These are phyloP conservation scores for Trichomonascaceae sp. DNA, from an alignment of 1,139 yeast species.

Conservation along the genomic window DNA sequence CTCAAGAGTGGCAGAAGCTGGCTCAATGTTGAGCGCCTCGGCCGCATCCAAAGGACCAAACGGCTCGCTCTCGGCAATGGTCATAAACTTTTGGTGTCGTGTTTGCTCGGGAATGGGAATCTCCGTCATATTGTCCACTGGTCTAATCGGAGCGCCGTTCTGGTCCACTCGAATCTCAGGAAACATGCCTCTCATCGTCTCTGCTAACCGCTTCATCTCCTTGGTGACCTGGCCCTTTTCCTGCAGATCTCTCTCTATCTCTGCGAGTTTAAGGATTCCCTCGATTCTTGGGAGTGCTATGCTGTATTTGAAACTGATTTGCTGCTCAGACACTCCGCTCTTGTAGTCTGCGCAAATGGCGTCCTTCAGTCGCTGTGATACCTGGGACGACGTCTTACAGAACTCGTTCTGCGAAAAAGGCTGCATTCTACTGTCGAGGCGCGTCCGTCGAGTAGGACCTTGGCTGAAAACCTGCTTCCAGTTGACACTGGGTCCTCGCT, in stretches of 20 bases:
- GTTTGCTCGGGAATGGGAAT: slow-evolving; percentile 86
- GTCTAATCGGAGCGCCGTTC: slow-evolving; percentile 16
- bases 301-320: slow-evolving; percentile 68
- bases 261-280: slow-evolving; percentile 59
- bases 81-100: slow-evolving; percentile 67
- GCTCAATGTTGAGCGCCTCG: slow-evolving; percentile 62
- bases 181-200: slow-evolving; percentile 64
- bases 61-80: slow-evolving; percentile 92
- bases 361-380: slow-evolving; percentile 45
- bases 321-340: slow-evolving; percentile 48
- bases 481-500: slow-evolving; percentile 7
- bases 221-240: slow-evolving; percentile 26
- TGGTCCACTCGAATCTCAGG: slow-evolving; percentile 42
- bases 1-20: slow-evolving; percentile 66
- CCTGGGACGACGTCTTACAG: slow-evolving; percentile 52
- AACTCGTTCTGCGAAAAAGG: slow-evolving; percentile 73
- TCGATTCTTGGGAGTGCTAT: slow-evolving; percentile 76
- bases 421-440: slow-evolving; percentile 4
- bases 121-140: slow-evolving; percentile 45
- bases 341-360: slow-evolving; percentile 47
- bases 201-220: slow-evolving; percentile 23
- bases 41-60: slow-evolving; percentile 98
- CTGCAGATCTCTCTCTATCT: slow-evolving; percentile 50
- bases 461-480: slow-evolving; percentile 15
- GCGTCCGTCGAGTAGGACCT: slow-evolving; percentile 6